A percentile compares a stretch with the other conserved stretches of the same genome.
Evolutionary conservation across 2,329 filamentous ascomycete genomes (phyloP).

Genomic region (Orbilia javanica): DNA sequence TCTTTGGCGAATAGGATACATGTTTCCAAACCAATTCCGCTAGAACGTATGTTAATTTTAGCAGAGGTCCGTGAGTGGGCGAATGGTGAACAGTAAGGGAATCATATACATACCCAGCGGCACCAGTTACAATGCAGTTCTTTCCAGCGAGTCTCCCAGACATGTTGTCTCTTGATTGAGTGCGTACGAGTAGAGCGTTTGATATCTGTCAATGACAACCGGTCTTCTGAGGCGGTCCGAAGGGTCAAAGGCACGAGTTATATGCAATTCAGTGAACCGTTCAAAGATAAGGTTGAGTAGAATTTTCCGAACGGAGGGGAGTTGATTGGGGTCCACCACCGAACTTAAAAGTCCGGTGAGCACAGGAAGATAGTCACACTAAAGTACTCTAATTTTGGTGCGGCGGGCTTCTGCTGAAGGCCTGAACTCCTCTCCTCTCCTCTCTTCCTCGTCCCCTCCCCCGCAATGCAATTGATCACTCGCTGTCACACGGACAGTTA

Average conservation of each 20-base stretch:
- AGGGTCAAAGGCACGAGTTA: slow-evolving; percentile 1
- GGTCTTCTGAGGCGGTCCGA: background rate
- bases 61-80: background rate
- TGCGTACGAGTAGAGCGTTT: background rate
- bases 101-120: slow-evolving; percentile 83
- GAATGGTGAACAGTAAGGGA: background rate
- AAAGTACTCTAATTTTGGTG: slow-evolving; percentile 15
- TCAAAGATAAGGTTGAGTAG: slow-evolving; percentile 1
- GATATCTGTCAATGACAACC: background rate
- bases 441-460: background rate
- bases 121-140: slow-evolving; percentile 83
- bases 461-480: background rate
- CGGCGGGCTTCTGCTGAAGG: slow-evolving; percentile 7
- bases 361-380: slow-evolving; percentile 1
- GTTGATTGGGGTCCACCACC: slow-evolving; percentile 24
- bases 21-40: slow-evolving; percentile 93
- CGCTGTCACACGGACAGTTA: slow-evolving; percentile 45
- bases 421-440: slow-evolving; percentile 31
- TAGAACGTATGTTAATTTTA: slow-evolving; percentile 64
- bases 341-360: slow-evolving; percentile 27
- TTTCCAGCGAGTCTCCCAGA: slow-evolving; percentile 72
- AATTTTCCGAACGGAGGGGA: slow-evolving; percentile 15
- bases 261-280: background rate
- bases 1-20: slow-evolving; percentile 89
- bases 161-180: slow-evolving; percentile 31